Evolutionary conservation across 1,284 basidiomycete genomes (phyloP).

Genomic region (Leccinum pachyderme): DNA sequence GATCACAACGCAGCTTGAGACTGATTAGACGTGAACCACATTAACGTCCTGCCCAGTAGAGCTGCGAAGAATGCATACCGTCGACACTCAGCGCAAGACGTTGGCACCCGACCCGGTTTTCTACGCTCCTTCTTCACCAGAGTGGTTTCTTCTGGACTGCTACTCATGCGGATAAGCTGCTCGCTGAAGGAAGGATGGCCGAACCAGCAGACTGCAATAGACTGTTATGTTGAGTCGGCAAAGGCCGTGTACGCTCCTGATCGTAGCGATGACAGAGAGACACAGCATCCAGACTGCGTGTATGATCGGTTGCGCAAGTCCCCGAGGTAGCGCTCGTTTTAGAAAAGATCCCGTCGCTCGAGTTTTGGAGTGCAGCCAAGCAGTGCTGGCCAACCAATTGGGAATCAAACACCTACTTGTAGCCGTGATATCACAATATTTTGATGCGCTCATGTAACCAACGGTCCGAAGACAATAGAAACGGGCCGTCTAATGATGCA

Average conservation of each 20-base stretch:
- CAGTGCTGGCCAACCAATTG: not conserved
- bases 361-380: not conserved
- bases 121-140: slow-evolving; percentile 31
- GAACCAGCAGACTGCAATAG: not conserved
- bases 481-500: not conserved
- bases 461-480: not conserved
- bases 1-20: slow-evolving; percentile 71
- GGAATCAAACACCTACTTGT: not conserved
- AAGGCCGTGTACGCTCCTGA: slow-evolving; percentile 1
- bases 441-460: not conserved
- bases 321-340: not conserved
- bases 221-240: slow-evolving; percentile 11
- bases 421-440: not conserved
- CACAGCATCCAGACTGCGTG: not conserved
- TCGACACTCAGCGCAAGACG: slow-evolving; percentile 72
- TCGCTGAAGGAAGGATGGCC: not conserved
- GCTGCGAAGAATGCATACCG: slow-evolving; percentile 34
- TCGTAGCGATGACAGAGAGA: not conserved
- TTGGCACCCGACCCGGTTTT: slow-evolving; percentile 52
- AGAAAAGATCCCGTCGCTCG: not conserved
- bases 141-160: slow-evolving; percentile 7
- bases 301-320: not conserved
- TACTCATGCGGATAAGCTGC: slow-evolving; percentile 6
- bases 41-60: not conserved
- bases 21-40: slow-evolving; percentile 31